These are phyloP conservation scores for Ophiostoma ips DNA, from an alignment of 2,329 filamentous ascomycete genomes.

Conservation along the genomic window DNA sequence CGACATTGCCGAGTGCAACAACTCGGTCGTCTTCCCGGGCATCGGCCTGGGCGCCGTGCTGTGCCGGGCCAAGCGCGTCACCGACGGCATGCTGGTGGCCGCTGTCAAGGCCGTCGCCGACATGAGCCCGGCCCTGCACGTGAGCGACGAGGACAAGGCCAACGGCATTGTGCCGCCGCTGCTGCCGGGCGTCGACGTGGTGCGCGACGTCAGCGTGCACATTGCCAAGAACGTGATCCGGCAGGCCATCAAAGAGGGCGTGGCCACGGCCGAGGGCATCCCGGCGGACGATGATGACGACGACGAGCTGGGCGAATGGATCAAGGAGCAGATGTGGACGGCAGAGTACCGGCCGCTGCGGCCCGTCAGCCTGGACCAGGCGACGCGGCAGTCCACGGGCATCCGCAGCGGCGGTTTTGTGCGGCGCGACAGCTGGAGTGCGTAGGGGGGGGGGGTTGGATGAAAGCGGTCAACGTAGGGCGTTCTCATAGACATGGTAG, in stretches of 20 bases:
- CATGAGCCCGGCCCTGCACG: slow-evolving; percentile 53
- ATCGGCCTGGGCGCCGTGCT: slow-evolving; percentile 72
- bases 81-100: slow-evolving; percentile 68
- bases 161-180: slow-evolving; percentile 37
- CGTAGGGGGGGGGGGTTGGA: background rate
- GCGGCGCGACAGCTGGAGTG: slow-evolving; percentile 8
- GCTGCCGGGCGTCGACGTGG: slow-evolving; percentile 61
- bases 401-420: slow-evolving; percentile 5
- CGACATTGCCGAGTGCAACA: slow-evolving; percentile 69
- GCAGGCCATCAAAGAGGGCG: slow-evolving; percentile 52
- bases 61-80: slow-evolving; percentile 50
- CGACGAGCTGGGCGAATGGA: slow-evolving; percentile 52
- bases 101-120: slow-evolving; percentile 61
- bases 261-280: slow-evolving; percentile 52
- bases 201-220: slow-evolving; percentile 60
- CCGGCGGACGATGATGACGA: slow-evolving; percentile 30
- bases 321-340: slow-evolving; percentile 69
- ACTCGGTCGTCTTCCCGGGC: slow-evolving; percentile 72
- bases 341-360: slow-evolving; percentile 52
- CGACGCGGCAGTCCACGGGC: slow-evolving; percentile 45
- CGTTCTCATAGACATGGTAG: too few species aligned
- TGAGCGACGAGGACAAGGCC: background rate
- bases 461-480: too few species aligned
- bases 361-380: slow-evolving; percentile 35
- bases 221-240: slow-evolving; percentile 66